Conservation (phyloP, 306 rosid genomes). For the Rosa persica region DNA sequence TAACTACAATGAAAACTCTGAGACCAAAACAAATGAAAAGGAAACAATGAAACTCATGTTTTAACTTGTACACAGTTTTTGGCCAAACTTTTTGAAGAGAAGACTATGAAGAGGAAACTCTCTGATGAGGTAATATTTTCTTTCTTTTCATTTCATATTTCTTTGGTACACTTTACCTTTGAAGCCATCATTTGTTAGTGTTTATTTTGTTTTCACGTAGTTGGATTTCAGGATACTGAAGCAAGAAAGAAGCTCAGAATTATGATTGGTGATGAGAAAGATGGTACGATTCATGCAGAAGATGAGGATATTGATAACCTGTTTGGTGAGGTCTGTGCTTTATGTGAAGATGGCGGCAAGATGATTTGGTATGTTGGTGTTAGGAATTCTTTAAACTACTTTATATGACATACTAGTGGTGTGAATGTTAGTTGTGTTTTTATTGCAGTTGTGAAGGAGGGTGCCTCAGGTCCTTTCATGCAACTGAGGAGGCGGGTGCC, state of each 20-base stretch:
- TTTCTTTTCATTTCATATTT: constrained; percentile 10
- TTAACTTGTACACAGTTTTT: constrained; percentile 49
- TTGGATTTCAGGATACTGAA: constrained; percentile 54
- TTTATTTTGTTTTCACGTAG: constrained; percentile 15
- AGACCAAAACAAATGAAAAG: not conserved
- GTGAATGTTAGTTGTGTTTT: constrained; percentile 14
- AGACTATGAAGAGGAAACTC: constrained; percentile 37
- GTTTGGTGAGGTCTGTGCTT: constrained; percentile 71
- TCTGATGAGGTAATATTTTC: constrained; percentile 54
- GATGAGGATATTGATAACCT: constrained; percentile 46
- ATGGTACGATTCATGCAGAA: constrained; percentile 24
- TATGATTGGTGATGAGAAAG: constrained; percentile 29
- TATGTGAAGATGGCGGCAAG: constrained; percentile 87
- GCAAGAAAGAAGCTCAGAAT: constrained; percentile 49
- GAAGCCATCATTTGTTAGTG: constrained; percentile 3
- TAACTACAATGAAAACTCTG: constrained; percentile 10
- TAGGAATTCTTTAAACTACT: not conserved
- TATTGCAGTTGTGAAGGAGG: constrained; percentile 84
- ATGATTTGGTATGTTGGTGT: constrained; percentile 43
- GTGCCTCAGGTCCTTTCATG: constrained; percentile 91
- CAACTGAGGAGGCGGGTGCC: constrained; percentile 48
- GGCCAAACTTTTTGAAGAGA: constrained; percentile 48
- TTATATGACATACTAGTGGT: not conserved
- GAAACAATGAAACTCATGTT: not conserved
- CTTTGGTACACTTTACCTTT: constrained; percentile 7